These are phyloP conservation scores for Solanum aculeatissimum DNA, from an alignment of 305 asterid genomes.

Conservation along the genomic window DNA sequence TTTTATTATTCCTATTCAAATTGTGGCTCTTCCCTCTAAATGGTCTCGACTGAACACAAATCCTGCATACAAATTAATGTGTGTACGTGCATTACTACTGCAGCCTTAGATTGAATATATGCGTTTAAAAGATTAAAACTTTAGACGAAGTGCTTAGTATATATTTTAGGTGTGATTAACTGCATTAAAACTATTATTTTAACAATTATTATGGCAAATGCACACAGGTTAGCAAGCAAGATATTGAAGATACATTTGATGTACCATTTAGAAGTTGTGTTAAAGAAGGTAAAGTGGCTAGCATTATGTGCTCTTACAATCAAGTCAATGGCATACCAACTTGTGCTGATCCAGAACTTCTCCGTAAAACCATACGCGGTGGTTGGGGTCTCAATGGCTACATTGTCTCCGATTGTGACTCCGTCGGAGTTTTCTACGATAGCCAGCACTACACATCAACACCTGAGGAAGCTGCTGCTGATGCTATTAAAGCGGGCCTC, in stretches of 20 bases:
- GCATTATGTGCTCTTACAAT: conserved; percentile 93
- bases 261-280: conserved; percentile 78
- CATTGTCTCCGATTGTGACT: conserved; percentile 87
- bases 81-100: no score
- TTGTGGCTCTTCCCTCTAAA: no score
- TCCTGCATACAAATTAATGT: no score
- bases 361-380: conserved; percentile 58
- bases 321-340: conserved; percentile 84
- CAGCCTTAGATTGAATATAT: no score
- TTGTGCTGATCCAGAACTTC: conserved; percentile 75
- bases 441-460: conserved; percentile 69
- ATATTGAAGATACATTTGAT: conserved; percentile 64
- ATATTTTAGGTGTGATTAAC: no score
- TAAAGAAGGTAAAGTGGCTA: conserved; percentile 73
- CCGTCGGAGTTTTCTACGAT: conserved; percentile 71
- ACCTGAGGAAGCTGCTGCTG: conserved; percentile 84
- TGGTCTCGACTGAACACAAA: no score
- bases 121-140: no score
- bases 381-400: conserved; percentile 82
- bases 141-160: no score
- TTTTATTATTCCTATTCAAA: no score
- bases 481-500: conserved; percentile 71
- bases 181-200: no score
- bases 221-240: conserved; percentile 70
- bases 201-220: background rate